Percentiles rank a stretch among this genome's conserved stretches.
Conservation (phyloP, 331 rosid species). For the Quercus lobata region DNA sequence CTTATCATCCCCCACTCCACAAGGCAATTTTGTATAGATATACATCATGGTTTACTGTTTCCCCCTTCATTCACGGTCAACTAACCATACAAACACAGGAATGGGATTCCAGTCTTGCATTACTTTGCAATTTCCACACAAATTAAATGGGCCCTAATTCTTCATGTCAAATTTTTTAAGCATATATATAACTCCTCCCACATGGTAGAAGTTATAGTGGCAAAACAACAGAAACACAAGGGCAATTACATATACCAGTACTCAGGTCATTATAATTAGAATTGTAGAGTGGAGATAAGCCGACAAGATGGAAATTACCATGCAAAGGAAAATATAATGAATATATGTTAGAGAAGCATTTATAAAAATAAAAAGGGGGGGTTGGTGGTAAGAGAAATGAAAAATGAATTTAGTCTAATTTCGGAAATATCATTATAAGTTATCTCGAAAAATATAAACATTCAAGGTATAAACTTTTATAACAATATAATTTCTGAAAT, state of each 20-base stretch:
- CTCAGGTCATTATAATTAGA: not conserved
- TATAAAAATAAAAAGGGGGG: not conserved
- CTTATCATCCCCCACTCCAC: too few relatives aligned
- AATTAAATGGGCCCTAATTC: not conserved
- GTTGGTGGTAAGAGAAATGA: not conserved
- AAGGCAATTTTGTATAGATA: too few relatives aligned
- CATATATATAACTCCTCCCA: not conserved
- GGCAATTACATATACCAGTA: not conserved
- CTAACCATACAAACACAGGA: not conserved
- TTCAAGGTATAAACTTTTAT: not conserved
- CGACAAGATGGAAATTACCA: too few relatives aligned
- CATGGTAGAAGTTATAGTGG: not conserved
- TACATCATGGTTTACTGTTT: too few relatives aligned
- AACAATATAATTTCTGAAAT: not conserved
- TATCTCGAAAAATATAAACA: not conserved
- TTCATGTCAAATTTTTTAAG: not conserved
- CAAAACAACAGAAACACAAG: not conserved
- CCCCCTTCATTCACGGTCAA: not conserved
- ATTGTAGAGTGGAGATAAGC: too few relatives aligned
- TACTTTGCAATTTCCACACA: not conserved
- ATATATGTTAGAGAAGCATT: not conserved
- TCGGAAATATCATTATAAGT: not conserved
- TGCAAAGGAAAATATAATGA: too few relatives aligned
- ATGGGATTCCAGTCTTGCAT: not conserved
- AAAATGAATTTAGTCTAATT: not conserved